Percentiles rank a stretch among this genome's conserved stretches.
These are phyloP conservation scores for Protomyces pachydermus DNA, from an alignment of 1,139 yeast species.

Conservation along the genomic window DNA sequence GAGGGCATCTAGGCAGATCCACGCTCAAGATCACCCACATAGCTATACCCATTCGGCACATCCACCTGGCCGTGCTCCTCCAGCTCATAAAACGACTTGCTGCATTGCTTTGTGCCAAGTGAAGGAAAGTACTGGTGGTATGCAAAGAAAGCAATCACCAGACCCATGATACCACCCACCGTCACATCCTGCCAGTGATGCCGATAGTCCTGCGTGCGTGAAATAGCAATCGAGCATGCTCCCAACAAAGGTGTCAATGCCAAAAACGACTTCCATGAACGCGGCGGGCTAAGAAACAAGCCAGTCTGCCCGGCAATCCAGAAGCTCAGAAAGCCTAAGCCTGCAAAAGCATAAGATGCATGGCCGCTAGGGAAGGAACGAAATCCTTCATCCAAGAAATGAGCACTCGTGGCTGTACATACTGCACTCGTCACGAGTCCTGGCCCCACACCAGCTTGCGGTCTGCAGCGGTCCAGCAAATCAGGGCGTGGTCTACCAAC, in stretches of 20 bases:
- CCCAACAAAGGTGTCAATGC: slow-evolving; percentile 48
- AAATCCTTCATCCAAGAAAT: slow-evolving; percentile 57
- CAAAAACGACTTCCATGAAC: slow-evolving; percentile 53
- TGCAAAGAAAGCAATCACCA: slow-evolving; percentile 17
- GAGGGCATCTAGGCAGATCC: not conserved
- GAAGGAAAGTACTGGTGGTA: slow-evolving; percentile 24
- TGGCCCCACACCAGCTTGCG: slow-evolving; percentile 37
- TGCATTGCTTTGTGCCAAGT: slow-evolving; percentile 5
- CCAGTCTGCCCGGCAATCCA: slow-evolving; percentile 62
- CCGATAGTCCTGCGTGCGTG: slow-evolving; percentile 51
- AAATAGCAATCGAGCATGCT: slow-evolving; percentile 60
- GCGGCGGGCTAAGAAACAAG: slow-evolving; percentile 45
- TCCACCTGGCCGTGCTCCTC: not conserved
- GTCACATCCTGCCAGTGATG: slow-evolving; percentile 27
- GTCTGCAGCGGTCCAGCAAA: slow-evolving; percentile 65
- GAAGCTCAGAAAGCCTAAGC: slow-evolving; percentile 57
- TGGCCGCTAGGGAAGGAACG: slow-evolving; percentile 69
- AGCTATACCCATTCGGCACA: not conserved
- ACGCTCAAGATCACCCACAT: not conserved
- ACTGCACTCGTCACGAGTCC: slow-evolving; percentile 45
- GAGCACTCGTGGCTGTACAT: slow-evolving; percentile 41
- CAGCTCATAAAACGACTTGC: slow-evolving; percentile 1
- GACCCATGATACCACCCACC: slow-evolving; percentile 19
- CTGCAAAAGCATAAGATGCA: slow-evolving; percentile 51
- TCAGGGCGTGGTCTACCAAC: slow-evolving; percentile 78